Percentiles rank a stretch among this genome's conserved stretches.
phyloP scores from a whole-genome alignment of 2,329 filamentous ascomycete genomes.

The Arthrobotrys entomopaga region DNA sequence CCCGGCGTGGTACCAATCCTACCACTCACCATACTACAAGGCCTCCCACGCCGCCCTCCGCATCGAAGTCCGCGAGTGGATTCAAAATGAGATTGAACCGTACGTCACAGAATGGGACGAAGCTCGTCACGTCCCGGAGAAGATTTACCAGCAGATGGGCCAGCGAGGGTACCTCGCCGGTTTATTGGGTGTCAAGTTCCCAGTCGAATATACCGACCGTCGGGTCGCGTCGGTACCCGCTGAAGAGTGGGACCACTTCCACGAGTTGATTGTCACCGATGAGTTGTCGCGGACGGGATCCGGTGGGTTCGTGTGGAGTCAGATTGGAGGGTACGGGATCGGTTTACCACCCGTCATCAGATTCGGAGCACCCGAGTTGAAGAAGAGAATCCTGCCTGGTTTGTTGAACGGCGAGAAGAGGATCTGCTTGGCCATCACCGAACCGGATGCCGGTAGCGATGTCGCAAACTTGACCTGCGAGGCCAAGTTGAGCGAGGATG shows the following conservation, averaged over 20 bases:
- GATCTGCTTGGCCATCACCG: conserved; percentile 96
- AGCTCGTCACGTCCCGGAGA: conserved; percentile 84
- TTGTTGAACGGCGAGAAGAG: conserved; percentile 93
- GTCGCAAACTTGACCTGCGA: conserved; percentile 96
- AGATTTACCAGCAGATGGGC: conserved; percentile 95
- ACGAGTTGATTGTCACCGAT: conserved; percentile 94
- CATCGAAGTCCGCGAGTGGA: conserved; percentile 89
- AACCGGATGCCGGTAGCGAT: conserved; percentile 93
- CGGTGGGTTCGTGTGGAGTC: conserved; percentile 95
- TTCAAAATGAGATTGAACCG: conserved; percentile 88
- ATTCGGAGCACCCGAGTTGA: conserved; percentile 84
- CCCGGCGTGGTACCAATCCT: conserved; percentile 91
- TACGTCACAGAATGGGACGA: conserved; percentile 97
- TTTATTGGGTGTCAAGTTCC: conserved; percentile 84
- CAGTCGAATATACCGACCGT: conserved; percentile 76
- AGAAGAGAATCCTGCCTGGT: conserved; percentile 86
- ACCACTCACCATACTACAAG: conserved; percentile 97
- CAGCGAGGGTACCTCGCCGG: conserved; percentile 92
- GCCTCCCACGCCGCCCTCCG: conserved; percentile 91
- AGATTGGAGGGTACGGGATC: conserved; percentile 96
- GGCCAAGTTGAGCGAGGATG: conserved; percentile 91
- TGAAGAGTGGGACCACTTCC: conserved; percentile 97
- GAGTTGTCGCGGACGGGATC: conserved; percentile 89
- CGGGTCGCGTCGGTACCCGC: conserved; percentile 79
- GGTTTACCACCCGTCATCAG: conserved; percentile 91